Conservation (phyloP, 306 rosid genomes). For the Corylus heterophylla region DNA sequence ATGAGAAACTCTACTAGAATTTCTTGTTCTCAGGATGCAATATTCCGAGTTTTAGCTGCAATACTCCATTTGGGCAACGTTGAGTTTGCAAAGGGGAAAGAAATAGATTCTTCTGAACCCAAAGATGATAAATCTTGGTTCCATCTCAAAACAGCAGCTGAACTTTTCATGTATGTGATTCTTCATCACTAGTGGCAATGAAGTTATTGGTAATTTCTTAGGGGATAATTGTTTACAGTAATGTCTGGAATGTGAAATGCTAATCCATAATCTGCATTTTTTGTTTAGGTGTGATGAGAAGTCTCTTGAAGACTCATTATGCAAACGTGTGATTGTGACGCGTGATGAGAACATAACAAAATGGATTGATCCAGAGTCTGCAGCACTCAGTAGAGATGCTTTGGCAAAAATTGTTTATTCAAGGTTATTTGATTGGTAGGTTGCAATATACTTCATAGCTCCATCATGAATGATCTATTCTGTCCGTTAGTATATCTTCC, state of each 20-base stretch:
- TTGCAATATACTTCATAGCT: constrained; percentile 8
- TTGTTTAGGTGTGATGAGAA: constrained; percentile 74
- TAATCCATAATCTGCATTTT: constrained; percentile 24
- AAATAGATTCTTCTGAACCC: constrained; percentile 79
- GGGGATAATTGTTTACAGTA: background rate
- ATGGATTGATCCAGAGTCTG: constrained; percentile 68
- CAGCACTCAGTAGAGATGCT: constrained; percentile 83
- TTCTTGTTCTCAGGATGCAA: constrained; percentile 69
- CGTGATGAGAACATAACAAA: constrained; percentile 92
- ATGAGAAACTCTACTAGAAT: constrained; percentile 17
- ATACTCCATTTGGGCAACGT: constrained; percentile 91
- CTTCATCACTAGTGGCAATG: too few relatives aligned
- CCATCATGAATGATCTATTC: constrained; percentile 6
- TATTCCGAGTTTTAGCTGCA: constrained; percentile 87
- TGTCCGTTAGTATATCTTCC: background rate
- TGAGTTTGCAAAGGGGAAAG: constrained; percentile 77
- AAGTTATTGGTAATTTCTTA: too few relatives aligned
- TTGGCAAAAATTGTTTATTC: constrained; percentile 90
- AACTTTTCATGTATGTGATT: constrained; percentile 69
- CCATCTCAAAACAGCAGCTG: constrained; percentile 82
- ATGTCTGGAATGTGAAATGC: constrained; percentile 19
- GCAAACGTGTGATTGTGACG: constrained; percentile 90
- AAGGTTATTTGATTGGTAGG: constrained; percentile 88
- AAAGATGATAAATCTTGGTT: constrained; percentile 71
- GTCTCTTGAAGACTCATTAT: constrained; percentile 85